Evolutionary conservation across 2,329 filamentous ascomycete genomes (phyloP).

Genomic region (Proliferodiscus dingleyae): DNA sequence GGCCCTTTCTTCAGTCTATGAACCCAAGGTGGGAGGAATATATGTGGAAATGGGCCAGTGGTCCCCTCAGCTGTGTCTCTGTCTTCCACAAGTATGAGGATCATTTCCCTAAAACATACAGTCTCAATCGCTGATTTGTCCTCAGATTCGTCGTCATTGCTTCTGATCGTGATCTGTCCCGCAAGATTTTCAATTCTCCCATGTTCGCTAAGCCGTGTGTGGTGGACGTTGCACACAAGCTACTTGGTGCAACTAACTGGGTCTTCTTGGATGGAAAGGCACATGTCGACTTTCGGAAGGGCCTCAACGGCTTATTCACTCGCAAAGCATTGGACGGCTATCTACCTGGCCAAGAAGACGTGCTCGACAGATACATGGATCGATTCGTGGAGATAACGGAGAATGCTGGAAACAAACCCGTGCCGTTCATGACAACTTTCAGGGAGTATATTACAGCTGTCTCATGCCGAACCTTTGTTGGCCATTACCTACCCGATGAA

Average conservation of each 20-base stretch:
- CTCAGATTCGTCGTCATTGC: slow-evolving; percentile 94
- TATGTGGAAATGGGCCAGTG: slow-evolving; percentile 86
- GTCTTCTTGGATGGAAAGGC: slow-evolving; percentile 94
- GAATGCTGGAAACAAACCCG: slow-evolving; percentile 65
- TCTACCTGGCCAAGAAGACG: slow-evolving; percentile 85
- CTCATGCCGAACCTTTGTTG: slow-evolving; percentile 94
- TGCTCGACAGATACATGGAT: slow-evolving; percentile 83
- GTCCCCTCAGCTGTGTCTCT: slow-evolving; percentile 89
- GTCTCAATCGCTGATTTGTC: neutral
- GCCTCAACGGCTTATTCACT: slow-evolving; percentile 90
- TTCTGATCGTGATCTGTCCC: slow-evolving; percentile 87
- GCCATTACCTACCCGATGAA: slow-evolving; percentile 88
- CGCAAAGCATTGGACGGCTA: slow-evolving; percentile 82
- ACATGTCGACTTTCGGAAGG: slow-evolving; percentile 96
- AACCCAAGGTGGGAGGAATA: slow-evolving; percentile 91
- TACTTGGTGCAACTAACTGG: slow-evolving; percentile 89
- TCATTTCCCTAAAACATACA: neutral
- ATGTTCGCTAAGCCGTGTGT: slow-evolving; percentile 91
- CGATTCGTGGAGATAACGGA: slow-evolving; percentile 72
- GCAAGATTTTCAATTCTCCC: slow-evolving; percentile 96
- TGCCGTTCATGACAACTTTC: slow-evolving; percentile 87
- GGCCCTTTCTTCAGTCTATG: slow-evolving; percentile 90
- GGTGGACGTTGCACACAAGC: slow-evolving; percentile 89
- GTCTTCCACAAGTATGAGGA: slow-evolving; percentile 91
- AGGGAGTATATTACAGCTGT: slow-evolving; percentile 93